These are phyloP conservation scores for Entophlyctis helioformis DNA, from an alignment of 192 early-diverging fungal genomes.

Conservation along the genomic window DNA sequence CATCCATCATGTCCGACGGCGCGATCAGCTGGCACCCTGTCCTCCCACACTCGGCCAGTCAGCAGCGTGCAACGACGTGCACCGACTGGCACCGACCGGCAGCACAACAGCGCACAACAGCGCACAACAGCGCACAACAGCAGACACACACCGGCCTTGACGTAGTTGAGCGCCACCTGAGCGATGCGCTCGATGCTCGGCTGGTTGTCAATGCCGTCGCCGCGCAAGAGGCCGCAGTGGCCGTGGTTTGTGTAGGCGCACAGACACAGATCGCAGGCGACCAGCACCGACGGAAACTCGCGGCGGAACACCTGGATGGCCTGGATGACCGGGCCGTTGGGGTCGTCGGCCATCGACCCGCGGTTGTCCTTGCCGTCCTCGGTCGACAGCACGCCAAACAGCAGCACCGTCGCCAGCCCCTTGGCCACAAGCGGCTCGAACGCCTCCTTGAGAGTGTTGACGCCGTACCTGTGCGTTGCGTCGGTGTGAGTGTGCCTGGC, in stretches of 20 bases:
- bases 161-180: slow-evolving; percentile 76
- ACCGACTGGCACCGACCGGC: too few species aligned
- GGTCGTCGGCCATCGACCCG: slow-evolving; percentile 74
- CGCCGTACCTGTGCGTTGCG: slow-evolving; percentile 34
- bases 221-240: slow-evolving; percentile 75
- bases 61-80: too few species aligned
- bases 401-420: slow-evolving; percentile 73
- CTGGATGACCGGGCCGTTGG: slow-evolving; percentile 71
- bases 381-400: slow-evolving; percentile 85
- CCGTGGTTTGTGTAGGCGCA: slow-evolving; percentile 96
- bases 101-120: too few species aligned
- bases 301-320: slow-evolving; percentile 66
- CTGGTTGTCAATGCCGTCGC: slow-evolving; percentile 60
- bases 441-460: slow-evolving; percentile 62
- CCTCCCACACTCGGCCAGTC: too few species aligned
- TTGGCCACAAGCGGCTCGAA: slow-evolving; percentile 76
- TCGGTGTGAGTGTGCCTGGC: too few species aligned
- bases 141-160: slow-evolving; percentile 68
- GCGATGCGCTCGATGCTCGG: slow-evolving; percentile 66
- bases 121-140: too few species aligned
- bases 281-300: slow-evolving; percentile 65
- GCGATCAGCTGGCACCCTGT: slow-evolving; percentile 77
- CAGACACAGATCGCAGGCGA: slow-evolving; percentile 92
- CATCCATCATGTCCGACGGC: slow-evolving; percentile 98
- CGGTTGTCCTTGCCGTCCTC: slow-evolving; percentile 49